Evolutionary conservation across 2,329 filamentous ascomycete species (phyloP).

Genomic region (Incumbomyces lentus): DNA sequence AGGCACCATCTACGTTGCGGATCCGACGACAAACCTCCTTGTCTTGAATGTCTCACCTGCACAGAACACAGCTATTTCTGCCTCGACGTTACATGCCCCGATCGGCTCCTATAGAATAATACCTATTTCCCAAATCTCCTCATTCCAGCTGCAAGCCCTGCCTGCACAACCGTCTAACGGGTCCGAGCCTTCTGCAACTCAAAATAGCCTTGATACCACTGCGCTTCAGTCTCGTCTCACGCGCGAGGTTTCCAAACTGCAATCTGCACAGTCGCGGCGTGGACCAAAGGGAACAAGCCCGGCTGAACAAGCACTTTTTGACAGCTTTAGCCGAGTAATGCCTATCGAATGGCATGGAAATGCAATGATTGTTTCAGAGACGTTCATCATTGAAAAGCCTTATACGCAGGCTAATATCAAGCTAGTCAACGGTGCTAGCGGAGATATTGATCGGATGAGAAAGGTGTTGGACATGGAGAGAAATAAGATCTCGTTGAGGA

Average conservation of each 20-base stretch:
- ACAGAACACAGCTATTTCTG: slow-evolving; percentile 25
- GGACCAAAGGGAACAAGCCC: slow-evolving; percentile 49
- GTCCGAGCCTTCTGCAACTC: slow-evolving; percentile 34
- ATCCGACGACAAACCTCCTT: slow-evolving; percentile 50
- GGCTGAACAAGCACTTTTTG: slow-evolving; percentile 54
- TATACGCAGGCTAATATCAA: slow-evolving; percentile 48
- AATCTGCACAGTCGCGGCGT: slow-evolving; percentile 47
- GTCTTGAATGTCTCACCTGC: slow-evolving; percentile 48
- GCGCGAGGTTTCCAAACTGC: slow-evolving; percentile 44
- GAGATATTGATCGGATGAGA: slow-evolving; percentile 34
- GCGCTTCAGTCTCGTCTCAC: slow-evolving; percentile 46
- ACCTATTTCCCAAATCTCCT: slow-evolving; percentile 48
- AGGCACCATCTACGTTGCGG: slow-evolving; percentile 53
- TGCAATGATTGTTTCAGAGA: slow-evolving; percentile 51
- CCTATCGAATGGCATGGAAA: slow-evolving; percentile 50
- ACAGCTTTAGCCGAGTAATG: slow-evolving; percentile 50
- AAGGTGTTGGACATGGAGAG: slow-evolving; percentile 43
- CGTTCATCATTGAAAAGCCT: slow-evolving; percentile 48
- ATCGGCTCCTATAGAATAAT: slow-evolving; percentile 51
- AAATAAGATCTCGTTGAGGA: slow-evolving; percentile 34
- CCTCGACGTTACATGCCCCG: slow-evolving; percentile 26
- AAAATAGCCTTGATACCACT: slow-evolving; percentile 43
- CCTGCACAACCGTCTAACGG: slow-evolving; percentile 27
- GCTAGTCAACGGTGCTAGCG: slow-evolving; percentile 31
- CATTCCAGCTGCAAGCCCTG: slow-evolving; percentile 44